Percentiles rank a stretch among this genome's conserved stretches.
Conservation (phyloP, 169 alveolate genomes). For the Amoebophrya sp. region DNA sequence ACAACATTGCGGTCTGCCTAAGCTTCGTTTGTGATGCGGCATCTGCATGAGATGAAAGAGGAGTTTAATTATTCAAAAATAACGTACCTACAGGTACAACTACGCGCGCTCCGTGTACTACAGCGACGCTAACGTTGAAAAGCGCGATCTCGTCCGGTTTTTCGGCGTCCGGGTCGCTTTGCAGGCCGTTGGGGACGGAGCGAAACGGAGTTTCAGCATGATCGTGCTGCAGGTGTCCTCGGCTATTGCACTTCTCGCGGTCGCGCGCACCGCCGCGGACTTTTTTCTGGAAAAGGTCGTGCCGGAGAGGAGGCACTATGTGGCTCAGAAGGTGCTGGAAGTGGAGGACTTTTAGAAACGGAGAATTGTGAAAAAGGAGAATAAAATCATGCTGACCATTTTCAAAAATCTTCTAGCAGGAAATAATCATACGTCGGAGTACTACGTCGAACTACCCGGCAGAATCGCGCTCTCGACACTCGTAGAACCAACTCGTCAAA, state of each 20-base stretch:
- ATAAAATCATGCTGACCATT: background rate
- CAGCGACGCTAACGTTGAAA: background rate
- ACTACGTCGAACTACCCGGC: too few relatives aligned
- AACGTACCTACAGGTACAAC: background rate
- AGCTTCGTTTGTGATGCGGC: too few relatives aligned
- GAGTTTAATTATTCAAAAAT: too few relatives aligned
- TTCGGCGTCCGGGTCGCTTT: background rate
- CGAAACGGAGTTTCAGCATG: background rate
- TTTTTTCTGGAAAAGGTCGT: background rate
- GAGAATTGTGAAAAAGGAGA: background rate
- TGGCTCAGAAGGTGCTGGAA: background rate
- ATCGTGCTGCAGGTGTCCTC: background rate
- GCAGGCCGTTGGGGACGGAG: background rate
- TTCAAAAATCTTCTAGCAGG: background rate
- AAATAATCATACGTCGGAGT: too few relatives aligned
- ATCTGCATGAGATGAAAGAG: too few relatives aligned
- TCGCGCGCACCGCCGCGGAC: constrained; percentile 5
- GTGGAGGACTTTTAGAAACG: background rate
- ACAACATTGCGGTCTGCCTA: too few relatives aligned
- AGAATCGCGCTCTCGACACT: too few relatives aligned
- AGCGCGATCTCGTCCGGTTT: background rate
- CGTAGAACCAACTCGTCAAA: too few relatives aligned
- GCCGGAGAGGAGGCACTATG: background rate
- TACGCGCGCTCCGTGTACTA: background rate
- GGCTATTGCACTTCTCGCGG: background rate